A percentile compares a stretch with the other conserved stretches of the same genome.
These are phyloP conservation scores for Hypsizygus marmoreus DNA, from an alignment of 768 basidiomycete species.

Conservation along the genomic window DNA sequence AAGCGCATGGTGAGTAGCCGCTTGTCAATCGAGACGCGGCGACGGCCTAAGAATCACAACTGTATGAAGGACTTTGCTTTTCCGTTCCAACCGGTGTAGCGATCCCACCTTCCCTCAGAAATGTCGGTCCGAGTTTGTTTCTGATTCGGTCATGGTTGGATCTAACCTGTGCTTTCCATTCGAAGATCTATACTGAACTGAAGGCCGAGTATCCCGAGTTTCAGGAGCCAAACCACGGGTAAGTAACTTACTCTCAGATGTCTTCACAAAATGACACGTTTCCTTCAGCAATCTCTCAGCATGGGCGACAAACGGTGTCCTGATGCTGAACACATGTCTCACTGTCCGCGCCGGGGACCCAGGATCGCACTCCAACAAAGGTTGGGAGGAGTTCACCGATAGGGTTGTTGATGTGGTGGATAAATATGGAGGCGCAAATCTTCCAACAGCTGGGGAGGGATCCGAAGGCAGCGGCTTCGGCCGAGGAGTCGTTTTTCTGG, in stretches of 20 bases:
- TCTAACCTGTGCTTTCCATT: conserved; percentile 13
- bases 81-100: conserved; percentile 80
- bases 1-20: conserved; percentile 73
- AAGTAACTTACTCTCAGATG: conserved; percentile 27
- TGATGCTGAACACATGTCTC: conserved; percentile 90
- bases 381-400: conserved; percentile 93
- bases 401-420: conserved; percentile 75
- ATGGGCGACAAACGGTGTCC: conserved; percentile 86
- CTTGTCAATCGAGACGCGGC: not conserved
- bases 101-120: conserved; percentile 80
- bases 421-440: conserved; percentile 73
- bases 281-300: conserved; percentile 66
- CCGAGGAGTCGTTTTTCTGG: conserved; percentile 77
- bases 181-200: conserved; percentile 86
- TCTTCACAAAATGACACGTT: conserved; percentile 4
- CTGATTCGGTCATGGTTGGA: not conserved
- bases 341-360: conserved; percentile 79
- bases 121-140: conserved; percentile 47
- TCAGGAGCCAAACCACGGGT: conserved; percentile 82
- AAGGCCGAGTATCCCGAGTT: conserved; percentile 82
- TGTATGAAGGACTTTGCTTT: conserved; percentile 74
- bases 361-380: conserved; percentile 80
- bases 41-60: conserved; percentile 15
- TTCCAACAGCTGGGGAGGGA: conserved; percentile 36
- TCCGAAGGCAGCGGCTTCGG: conserved; percentile 52